Evolutionary conservation across 2,329 filamentous ascomycete genomes (phyloP).

Genomic region (Exophiala spinifera): DNA sequence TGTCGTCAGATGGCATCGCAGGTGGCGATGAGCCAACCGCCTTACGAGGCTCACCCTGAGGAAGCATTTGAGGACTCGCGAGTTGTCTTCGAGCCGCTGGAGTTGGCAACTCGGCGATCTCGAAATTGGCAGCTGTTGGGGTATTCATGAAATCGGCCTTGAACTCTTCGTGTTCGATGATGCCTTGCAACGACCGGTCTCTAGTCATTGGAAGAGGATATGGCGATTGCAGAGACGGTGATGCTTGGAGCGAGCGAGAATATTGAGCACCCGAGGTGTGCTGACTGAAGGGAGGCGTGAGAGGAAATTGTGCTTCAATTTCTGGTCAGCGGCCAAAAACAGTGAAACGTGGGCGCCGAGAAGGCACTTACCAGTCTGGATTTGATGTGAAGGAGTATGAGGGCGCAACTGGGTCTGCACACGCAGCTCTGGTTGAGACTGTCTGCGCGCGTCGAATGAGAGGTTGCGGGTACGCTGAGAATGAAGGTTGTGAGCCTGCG

Average conservation of each 20-base stretch:
- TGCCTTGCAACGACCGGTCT: conserved; percentile 51
- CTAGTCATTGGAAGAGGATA: conserved; percentile 43
- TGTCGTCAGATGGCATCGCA: neutral
- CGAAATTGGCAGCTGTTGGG: conserved; percentile 35
- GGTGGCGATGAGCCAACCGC: conserved; percentile 12
- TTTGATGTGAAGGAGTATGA: conserved; percentile 61
- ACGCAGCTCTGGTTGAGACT: conserved; percentile 40
- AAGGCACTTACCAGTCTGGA: conserved; percentile 54
- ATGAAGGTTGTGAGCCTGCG: conserved; percentile 19
- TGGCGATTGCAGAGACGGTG: conserved; percentile 40
- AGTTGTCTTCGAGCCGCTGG: conserved; percentile 10
- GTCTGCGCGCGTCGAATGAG: conserved; percentile 32
- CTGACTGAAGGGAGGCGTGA: conserved; percentile 59
- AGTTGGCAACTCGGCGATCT: conserved; percentile 55
- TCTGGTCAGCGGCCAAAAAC: conserved; percentile 27
- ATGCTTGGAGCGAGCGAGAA: conserved; percentile 39
- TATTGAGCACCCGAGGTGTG: conserved; percentile 39
- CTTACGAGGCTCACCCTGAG: conserved; percentile 15
- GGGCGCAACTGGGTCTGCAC: conserved; percentile 47
- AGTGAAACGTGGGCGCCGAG: neutral
- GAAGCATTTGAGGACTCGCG: conserved; percentile 8
- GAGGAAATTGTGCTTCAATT: conserved; percentile 58
- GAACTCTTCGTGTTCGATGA: conserved; percentile 51
- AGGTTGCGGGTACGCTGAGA: conserved; percentile 23
- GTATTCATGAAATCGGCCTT: conserved; percentile 29